Evolutionary conservation across 1,139 yeast species (phyloP).

Genomic region (Saccharomyces hybrid): DNA sequence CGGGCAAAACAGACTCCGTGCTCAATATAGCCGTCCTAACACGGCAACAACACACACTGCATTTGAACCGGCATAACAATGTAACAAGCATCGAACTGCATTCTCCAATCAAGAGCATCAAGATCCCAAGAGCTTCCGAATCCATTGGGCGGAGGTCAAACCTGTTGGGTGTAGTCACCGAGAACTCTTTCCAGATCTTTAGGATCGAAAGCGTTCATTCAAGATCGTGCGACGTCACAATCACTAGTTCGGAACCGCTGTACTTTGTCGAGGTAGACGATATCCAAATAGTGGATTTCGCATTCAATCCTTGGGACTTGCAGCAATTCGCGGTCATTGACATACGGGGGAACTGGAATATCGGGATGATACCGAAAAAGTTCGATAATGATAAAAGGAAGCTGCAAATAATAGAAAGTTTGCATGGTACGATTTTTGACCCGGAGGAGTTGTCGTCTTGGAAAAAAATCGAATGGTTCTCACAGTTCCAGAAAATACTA

Average conservation of each 20-base stretch:
- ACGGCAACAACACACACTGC: neutral
- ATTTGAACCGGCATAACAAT: neutral
- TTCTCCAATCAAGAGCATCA: constrained; percentile 23
- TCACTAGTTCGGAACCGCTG: constrained; percentile 15
- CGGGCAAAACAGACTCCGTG: constrained; percentile 18
- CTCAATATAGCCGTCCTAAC: constrained; percentile 11
- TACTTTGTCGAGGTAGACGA: constrained; percentile 24
- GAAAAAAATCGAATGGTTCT: constrained; percentile 45
- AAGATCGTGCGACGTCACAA: constrained; percentile 9
- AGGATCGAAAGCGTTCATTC: constrained; percentile 17
- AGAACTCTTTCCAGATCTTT: constrained; percentile 19
- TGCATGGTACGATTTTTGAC: constrained; percentile 34
- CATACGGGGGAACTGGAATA: constrained; percentile 44
- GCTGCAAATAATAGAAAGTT: constrained; percentile 8
- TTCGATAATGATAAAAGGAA: constrained; percentile 8
- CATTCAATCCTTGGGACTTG: constrained; percentile 38
- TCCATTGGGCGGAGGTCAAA: constrained; percentile 21
- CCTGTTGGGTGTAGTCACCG: constrained; percentile 24
- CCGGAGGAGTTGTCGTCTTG: constrained; percentile 50
- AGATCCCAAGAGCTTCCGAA: constrained; percentile 19
- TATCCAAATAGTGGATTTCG: constrained; percentile 40
- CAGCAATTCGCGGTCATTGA: constrained; percentile 43
- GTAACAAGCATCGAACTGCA: constrained; percentile 14
- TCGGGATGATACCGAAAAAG: constrained; percentile 33
- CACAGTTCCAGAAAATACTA: constrained; percentile 32